These are phyloP conservation scores for Tolypocladium ophioglossoides DNA, from an alignment of 2,329 filamentous ascomycete genomes.

Conservation along the genomic window DNA sequence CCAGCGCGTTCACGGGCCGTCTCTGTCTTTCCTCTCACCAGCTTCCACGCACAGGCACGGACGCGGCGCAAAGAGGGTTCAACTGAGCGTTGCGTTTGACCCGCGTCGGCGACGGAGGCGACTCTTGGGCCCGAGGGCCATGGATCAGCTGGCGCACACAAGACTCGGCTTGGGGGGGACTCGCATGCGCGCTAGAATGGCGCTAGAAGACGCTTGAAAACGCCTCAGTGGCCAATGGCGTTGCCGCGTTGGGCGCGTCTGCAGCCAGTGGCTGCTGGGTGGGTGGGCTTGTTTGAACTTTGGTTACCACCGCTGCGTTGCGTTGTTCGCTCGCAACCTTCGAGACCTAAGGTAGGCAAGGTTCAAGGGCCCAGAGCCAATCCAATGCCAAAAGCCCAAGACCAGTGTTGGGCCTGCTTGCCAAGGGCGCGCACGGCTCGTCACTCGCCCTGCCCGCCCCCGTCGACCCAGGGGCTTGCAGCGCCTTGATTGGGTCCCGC, in stretches of 20 bases:
- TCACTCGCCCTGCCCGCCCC: not conserved
- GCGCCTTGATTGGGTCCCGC: not conserved
- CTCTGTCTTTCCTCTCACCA: not conserved
- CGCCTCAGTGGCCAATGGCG: not conserved
- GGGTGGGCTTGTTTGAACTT: not conserved
- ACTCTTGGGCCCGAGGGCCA: not conserved
- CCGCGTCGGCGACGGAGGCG: not conserved
- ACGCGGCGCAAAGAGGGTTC: too few relatives aligned
- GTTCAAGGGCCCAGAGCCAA: not conserved
- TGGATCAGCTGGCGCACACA: not conserved
- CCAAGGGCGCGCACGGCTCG: not conserved
- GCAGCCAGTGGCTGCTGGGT: not conserved
- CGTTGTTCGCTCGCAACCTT: not conserved
- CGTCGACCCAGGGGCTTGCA: not conserved
- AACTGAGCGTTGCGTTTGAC: not conserved
- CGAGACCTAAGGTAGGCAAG: too few relatives aligned
- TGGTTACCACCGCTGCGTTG: too few relatives aligned
- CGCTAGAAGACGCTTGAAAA: slow-evolving; percentile 13
- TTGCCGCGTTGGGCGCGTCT: too few relatives aligned
- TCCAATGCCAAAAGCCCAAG: not conserved
- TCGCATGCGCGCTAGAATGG: slow-evolving; percentile 11
- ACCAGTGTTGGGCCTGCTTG: too few relatives aligned
- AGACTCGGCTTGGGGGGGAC: not conserved
- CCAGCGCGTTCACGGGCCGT: not conserved
- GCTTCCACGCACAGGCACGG: not conserved